Evolutionary conservation across 345 rosid species (phyloP).

Genomic region (Sonneratia caseolaris): DNA sequence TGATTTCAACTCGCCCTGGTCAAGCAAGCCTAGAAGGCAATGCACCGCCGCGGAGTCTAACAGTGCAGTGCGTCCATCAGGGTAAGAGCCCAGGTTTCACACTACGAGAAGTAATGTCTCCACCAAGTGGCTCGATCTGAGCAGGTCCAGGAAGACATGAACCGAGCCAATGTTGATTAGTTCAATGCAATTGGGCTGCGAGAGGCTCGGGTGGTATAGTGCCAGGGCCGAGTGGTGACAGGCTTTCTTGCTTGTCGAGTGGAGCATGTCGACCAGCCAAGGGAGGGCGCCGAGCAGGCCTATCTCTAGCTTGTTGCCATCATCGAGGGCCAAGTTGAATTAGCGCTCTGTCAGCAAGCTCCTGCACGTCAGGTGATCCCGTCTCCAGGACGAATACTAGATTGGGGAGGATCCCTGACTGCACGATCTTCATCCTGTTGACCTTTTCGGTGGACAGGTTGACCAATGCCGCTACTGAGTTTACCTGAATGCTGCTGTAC

Average conservation of each 20-base stretch:
- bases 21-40: constrained; percentile 43
- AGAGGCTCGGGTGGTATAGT: constrained; percentile 65
- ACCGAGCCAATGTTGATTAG: constrained; percentile 57
- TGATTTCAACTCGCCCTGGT: constrained; percentile 19
- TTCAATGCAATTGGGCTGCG: constrained; percentile 52
- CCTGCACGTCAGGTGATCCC: constrained; percentile 64
- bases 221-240: constrained; percentile 73
- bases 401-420: constrained; percentile 70
- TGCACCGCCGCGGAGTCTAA: constrained; percentile 79
- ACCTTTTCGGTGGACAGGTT: constrained; percentile 55
- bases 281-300: constrained; percentile 75
- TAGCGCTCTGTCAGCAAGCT: constrained; percentile 69
- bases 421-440: constrained; percentile 71
- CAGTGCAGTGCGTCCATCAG: constrained; percentile 47
- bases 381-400: constrained; percentile 59
- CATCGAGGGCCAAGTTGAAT: constrained; percentile 69
- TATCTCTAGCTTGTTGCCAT: constrained; percentile 65
- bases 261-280: constrained; percentile 52
- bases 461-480: constrained; percentile 60
- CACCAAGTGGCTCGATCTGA: constrained; percentile 40
- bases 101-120: constrained; percentile 41
- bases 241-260: constrained; percentile 48
- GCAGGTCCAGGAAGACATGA: constrained; percentile 36
- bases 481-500: constrained; percentile 55
- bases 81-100: constrained; percentile 44